phyloP scores from a whole-genome alignment of 345 rosid genomes.

The Lagerstroemia speciosa region DNA sequence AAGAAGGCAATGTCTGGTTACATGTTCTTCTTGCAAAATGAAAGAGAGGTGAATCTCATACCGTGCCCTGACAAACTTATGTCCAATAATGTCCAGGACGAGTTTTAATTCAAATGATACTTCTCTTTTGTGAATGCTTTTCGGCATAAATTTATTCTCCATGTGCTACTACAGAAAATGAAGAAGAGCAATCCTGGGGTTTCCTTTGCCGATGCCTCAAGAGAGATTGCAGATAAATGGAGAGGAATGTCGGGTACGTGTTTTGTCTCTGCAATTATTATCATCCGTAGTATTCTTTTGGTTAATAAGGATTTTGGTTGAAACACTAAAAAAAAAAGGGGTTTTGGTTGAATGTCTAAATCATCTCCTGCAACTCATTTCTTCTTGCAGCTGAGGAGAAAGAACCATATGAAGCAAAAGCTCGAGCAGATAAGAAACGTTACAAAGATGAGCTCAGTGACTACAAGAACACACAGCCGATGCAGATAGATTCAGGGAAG shows the following conservation, averaged over 20 bases:
- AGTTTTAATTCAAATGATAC: not conserved
- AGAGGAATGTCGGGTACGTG: conserved; percentile 57
- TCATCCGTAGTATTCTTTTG: not conserved
- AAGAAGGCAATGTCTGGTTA: conserved; percentile 68
- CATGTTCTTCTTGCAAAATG: conserved; percentile 61
- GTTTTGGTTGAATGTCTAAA: not conserved
- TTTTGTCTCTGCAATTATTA: no score
- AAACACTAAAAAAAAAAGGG: no score
- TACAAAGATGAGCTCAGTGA: conserved; percentile 57
- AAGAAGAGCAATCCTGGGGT: conserved; percentile 75
- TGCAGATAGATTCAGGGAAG: conserved; percentile 48
- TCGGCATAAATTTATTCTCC: not conserved
- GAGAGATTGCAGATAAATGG: conserved; percentile 78
- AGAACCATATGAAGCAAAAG: conserved; percentile 74
- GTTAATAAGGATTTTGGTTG: not conserved
- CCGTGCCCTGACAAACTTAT: conserved; percentile 1
- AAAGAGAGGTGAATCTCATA: conserved; percentile 60
- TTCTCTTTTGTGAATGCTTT: not conserved
- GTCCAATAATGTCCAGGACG: conserved; percentile 3
- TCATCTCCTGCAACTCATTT: not conserved
- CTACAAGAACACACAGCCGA: conserved; percentile 67
- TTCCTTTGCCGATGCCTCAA: conserved; percentile 49
- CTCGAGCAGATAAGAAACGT: conserved; percentile 66
- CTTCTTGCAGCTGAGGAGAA: conserved; percentile 53
- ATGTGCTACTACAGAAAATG: conserved; percentile 47